Conservation (phyloP, 2,329 filamentous ascomycete genomes). For the Alternaria brassicae region DNA sequence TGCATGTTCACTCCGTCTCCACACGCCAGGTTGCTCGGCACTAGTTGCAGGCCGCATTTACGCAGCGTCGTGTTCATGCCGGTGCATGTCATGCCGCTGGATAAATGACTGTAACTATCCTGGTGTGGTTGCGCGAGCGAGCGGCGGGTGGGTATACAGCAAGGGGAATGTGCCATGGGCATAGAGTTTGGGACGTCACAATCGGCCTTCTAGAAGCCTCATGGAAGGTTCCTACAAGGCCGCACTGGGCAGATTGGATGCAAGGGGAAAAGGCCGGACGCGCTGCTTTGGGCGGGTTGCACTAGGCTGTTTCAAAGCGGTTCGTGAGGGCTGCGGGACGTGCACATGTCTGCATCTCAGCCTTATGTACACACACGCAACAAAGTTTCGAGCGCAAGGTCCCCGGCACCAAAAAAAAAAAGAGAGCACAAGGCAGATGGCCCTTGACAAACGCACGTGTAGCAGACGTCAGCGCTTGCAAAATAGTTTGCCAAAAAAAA, state of each 20-base stretch:
- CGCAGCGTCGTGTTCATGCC: slow-evolving; percentile 22
- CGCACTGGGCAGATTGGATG: slow-evolving; percentile 6
- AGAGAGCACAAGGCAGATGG: no score
- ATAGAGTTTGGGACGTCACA: background rate
- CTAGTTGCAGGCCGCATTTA: slow-evolving; percentile 17
- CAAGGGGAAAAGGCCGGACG: slow-evolving; percentile 1
- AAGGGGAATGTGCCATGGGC: slow-evolving; percentile 9
- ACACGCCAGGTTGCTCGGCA: slow-evolving; percentile 20
- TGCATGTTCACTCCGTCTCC: slow-evolving; percentile 14
- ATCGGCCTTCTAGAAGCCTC: slow-evolving; percentile 26
- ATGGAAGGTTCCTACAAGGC: slow-evolving; percentile 12
- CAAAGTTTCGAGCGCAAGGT: background rate
- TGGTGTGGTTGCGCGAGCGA: slow-evolving; percentile 8
- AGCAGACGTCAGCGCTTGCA: background rate
- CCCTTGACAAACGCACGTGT: no score
- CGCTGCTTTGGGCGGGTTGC: slow-evolving; percentile 6
- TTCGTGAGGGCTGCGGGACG: slow-evolving; percentile 10
- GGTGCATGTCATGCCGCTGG: background rate
- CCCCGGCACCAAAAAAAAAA: background rate
- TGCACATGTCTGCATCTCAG: slow-evolving; percentile 6
- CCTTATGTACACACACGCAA: background rate
- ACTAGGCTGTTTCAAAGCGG: slow-evolving; percentile 26
- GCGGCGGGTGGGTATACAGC: slow-evolving; percentile 16
- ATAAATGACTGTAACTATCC: slow-evolving; percentile 10
- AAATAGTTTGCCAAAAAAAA: background rate